Conservation (phyloP, 768 basidiomycete genomes). For the Psilocybe azurescens region DNA sequence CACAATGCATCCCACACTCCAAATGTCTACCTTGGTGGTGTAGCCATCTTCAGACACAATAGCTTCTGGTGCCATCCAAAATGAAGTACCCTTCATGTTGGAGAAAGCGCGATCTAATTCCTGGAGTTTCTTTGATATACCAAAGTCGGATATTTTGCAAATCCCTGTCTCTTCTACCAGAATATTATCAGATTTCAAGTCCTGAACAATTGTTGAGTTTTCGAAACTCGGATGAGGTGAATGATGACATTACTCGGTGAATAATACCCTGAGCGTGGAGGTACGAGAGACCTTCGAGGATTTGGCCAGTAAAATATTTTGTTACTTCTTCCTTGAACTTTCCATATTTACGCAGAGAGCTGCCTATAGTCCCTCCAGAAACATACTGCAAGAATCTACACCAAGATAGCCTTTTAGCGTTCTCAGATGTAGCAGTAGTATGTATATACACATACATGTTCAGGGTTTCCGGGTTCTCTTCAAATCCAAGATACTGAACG, state of each 20-base stretch:
- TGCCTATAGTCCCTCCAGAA: constrained; percentile 90
- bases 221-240: not conserved
- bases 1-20: constrained; percentile 93
- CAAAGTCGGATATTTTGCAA: constrained; percentile 97
- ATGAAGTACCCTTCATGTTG: constrained; percentile 87
- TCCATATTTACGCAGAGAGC: constrained; percentile 78
- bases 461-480: constrained; percentile 72
- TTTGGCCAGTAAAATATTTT: constrained; percentile 85
- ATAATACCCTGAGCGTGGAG: constrained; percentile 85
- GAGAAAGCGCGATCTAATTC: constrained; percentile 67
- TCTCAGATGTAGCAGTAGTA: not conserved
- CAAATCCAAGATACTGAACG: constrained; percentile 90
- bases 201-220: constrained; percentile 44
- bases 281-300: constrained; percentile 85
- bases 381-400: constrained; percentile 93
- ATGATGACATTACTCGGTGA: constrained; percentile 64
- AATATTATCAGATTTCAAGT: constrained; percentile 95
- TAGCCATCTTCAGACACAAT: constrained; percentile 72
- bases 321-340: constrained; percentile 85
- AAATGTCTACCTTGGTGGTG: constrained; percentile 94
- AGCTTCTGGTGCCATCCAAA: constrained; percentile 97
- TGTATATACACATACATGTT: constrained; percentile 67
- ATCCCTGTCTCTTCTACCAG: constrained; percentile 83
- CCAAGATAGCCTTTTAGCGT: constrained; percentile 6
- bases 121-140: constrained; percentile 91